Percentiles rank a stretch among this genome's conserved stretches.
These are phyloP conservation scores for Lasiodiplodia hormozganensis DNA, from an alignment of 2,329 filamentous ascomycete genomes.

Conservation along the genomic window DNA sequence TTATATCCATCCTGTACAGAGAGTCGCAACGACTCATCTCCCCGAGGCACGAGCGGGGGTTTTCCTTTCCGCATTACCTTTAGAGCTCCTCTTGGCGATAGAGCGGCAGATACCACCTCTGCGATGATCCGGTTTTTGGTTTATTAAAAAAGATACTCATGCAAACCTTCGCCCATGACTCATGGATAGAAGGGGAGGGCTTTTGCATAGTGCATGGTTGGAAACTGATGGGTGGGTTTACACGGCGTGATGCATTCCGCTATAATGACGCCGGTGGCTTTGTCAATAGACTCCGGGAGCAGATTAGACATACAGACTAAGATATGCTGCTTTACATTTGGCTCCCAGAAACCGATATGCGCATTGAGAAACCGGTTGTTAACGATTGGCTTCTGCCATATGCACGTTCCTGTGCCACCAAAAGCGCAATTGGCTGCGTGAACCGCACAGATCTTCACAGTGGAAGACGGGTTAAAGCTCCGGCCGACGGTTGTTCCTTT, in stretches of 20 bases:
- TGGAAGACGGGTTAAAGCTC: too few relatives aligned
- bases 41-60: conserved; percentile 13
- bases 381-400: neutral
- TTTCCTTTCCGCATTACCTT: conserved; percentile 9
- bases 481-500: too few relatives aligned
- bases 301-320: conserved; percentile 14
- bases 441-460: too few relatives aligned
- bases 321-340: conserved; percentile 3
- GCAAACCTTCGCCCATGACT: conserved; percentile 3
- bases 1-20: conserved; percentile 22
- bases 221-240: conserved; percentile 13
- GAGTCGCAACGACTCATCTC: neutral
- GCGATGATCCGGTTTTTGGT: conserved; percentile 16
- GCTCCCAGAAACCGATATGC: neutral
- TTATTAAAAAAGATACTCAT: conserved; percentile 19
- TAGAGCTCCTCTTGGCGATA: conserved; percentile 22
- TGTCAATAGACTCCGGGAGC: conserved; percentile 16
- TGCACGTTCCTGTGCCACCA: neutral
- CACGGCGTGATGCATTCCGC: neutral
- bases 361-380: neutral
- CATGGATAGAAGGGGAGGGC: conserved; percentile 10
- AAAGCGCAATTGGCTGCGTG: neutral
- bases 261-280: conserved; percentile 22
- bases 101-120: conserved; percentile 26
- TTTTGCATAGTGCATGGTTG: conserved; percentile 20